Evolutionary conservation across 2,329 filamentous ascomycete species (phyloP).

Genomic region (Elsinoe ampelina): DNA sequence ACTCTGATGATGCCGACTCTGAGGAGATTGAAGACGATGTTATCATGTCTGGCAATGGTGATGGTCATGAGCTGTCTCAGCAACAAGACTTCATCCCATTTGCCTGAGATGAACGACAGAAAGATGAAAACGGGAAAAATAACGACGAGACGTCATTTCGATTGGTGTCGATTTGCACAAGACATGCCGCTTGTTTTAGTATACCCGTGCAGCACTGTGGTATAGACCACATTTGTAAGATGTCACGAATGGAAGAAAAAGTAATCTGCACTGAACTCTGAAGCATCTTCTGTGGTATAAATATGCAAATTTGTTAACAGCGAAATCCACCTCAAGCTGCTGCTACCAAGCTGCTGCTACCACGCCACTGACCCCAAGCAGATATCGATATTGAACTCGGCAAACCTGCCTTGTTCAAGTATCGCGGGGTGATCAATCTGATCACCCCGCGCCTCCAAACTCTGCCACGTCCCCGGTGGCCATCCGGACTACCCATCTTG

Average conservation of each 20-base stretch:
- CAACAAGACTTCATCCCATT: conserved; percentile 47
- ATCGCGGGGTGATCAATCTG: background rate
- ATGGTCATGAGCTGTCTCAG: conserved; percentile 39
- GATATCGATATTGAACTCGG: background rate
- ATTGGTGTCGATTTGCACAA: too few relatives aligned
- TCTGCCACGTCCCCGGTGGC: background rate
- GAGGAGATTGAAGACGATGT: conserved; percentile 44
- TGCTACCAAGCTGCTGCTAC: too few relatives aligned
- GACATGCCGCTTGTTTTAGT: too few relatives aligned
- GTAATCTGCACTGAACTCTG: background rate
- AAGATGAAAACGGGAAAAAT: background rate
- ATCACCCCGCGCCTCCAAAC: background rate
- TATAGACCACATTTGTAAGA: conserved; percentile 1
- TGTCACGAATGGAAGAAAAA: conserved; percentile 1
- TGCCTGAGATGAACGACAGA: conserved; percentile 18
- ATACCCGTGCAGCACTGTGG: background rate
- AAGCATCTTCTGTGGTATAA: too few relatives aligned
- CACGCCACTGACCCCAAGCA: too few relatives aligned
- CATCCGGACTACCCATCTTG: background rate
- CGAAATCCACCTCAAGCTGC: too few relatives aligned
- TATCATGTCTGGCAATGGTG: conserved; percentile 26
- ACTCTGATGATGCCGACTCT: conserved; percentile 71
- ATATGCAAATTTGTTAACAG: too few relatives aligned
- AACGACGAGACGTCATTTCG: background rate
- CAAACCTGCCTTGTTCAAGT: background rate